Conservation (phyloP, 2,329 filamentous ascomycete species). For the Neonectria magnoliae region DNA sequence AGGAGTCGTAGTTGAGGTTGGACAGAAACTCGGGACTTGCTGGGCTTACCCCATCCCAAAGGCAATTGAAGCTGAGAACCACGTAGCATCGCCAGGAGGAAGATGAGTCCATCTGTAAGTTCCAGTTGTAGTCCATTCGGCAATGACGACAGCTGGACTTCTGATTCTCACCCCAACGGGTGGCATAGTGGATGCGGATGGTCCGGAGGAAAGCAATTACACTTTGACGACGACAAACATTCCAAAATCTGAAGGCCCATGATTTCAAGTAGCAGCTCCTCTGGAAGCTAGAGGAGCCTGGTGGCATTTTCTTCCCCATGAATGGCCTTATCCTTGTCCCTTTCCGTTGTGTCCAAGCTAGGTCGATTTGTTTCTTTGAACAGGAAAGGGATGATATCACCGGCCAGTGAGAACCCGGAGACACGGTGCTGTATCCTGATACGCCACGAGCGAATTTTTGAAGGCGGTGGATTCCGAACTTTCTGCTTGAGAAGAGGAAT, state of each 20-base stretch:
- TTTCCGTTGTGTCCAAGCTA: not conserved
- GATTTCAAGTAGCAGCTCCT: slow-evolving; percentile 20
- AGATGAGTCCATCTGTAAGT: not conserved
- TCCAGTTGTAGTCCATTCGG: slow-evolving; percentile 2
- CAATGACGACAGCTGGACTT: not conserved
- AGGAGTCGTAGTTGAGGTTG: slow-evolving; percentile 4
- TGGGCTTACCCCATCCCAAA: not conserved
- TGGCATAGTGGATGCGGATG: rapidly evolving
- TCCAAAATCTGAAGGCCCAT: not conserved
- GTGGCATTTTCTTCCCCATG: not conserved
- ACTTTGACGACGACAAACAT: slow-evolving; percentile 4
- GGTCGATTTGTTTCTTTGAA: not conserved
- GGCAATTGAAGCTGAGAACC: not conserved
- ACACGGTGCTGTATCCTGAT: not conserved
- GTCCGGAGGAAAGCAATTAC: slow-evolving; percentile 8
- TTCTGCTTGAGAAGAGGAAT: not conserved
- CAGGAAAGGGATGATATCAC: not conserved
- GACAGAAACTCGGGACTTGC: not conserved
- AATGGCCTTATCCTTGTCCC: not conserved
- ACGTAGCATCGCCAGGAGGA: not conserved
- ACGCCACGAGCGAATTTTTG: not conserved
- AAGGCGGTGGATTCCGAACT: not conserved
- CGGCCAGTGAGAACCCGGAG: not conserved
- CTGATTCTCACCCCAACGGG: not conserved
- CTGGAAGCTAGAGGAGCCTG: not conserved